phyloP scores from a whole-genome alignment of 139 green algal species.

The Ostreobium quekettii region DNA sequence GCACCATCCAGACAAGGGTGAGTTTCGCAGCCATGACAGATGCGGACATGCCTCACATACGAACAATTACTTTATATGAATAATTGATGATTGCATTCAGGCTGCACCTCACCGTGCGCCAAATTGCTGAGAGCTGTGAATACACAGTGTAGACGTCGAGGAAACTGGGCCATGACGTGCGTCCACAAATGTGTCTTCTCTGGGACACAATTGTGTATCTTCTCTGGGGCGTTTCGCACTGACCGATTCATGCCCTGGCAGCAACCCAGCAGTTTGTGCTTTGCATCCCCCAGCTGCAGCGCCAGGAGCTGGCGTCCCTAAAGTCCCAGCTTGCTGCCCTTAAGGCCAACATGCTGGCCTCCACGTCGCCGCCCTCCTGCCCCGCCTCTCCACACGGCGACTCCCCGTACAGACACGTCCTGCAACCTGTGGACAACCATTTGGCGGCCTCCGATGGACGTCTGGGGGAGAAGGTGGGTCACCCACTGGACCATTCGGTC shows the following conservation, averaged over 20 bases:
- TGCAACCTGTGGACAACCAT: background rate
- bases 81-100: no score
- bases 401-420: constrained; percentile 4
- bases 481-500: background rate
- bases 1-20: background rate
- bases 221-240: no score
- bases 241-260: background rate
- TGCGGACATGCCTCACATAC: no score
- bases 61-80: no score
- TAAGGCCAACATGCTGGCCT: constrained; percentile 23
- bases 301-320: constrained; percentile 23
- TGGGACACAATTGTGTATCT: background rate
- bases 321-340: constrained; percentile 24
- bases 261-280: background rate
- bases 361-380: constrained; percentile 23
- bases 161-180: no score
- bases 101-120: no score
- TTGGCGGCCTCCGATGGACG: background rate
- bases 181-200: background rate
- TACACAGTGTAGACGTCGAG: background rate
- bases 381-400: constrained; percentile 17
- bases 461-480: background rate
- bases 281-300: constrained; percentile 7
- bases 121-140: background rate
- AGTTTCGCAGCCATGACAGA: no score